Evolutionary conservation across 73 alveolate genomes (phyloP), one percentile per base, ranked within the genome.

Genomic region (Stentor coeruleus): DNA sequence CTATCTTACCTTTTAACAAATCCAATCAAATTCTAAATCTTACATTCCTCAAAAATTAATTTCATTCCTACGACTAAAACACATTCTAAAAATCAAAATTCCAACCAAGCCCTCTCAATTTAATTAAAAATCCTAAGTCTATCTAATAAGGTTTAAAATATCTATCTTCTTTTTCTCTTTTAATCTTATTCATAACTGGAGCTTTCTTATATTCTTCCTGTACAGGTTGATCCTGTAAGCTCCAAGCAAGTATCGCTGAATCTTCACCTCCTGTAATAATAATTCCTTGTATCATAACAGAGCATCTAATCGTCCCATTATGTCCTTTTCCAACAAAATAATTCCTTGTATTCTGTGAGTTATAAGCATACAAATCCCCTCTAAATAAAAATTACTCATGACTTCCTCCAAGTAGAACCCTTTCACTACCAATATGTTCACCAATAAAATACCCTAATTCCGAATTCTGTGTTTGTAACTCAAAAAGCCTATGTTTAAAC

Each of bases 221-320:
- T n/a, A n/a, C n/a, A n/a, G n/a, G n/a, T n/a, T n/a, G n/a, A n/a
- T n/a, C n/a, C n/a, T n/a, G n/a, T n/a, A 66, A 0, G 11, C 79
- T 66, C 79, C 79, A 66, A 20, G 79, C n/a, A 66, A 66, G n/a
- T 28, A 66, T 66, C 37, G 79, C n/a, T 33, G 79, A 66, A 33
- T 66, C 79, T 31, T 66, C 79, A 20, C 40, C 11, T 20, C 79
- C 79, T 26, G 79, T 66, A 26, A 66, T 31, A 20, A 26, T 26
- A 20, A 31, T 33, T 20, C 79, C 79, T 20, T 66, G 37, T 26
- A 66, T 20, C 33, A 15, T 33, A 31, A 2, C 79, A 66, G 79
- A 1, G 0, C 40, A 20, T 33, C 79, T 66, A 33, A 66, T 40
- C 37, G 0, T 26, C 33, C 15, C 40, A 14, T 37, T 26, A 2